Evolutionary conservation across 495 filamentous ascomycete genomes (phyloP), one percentile per base, ranked within the genome.

Genomic region (Penicillium psychrofluorescens): DNA sequence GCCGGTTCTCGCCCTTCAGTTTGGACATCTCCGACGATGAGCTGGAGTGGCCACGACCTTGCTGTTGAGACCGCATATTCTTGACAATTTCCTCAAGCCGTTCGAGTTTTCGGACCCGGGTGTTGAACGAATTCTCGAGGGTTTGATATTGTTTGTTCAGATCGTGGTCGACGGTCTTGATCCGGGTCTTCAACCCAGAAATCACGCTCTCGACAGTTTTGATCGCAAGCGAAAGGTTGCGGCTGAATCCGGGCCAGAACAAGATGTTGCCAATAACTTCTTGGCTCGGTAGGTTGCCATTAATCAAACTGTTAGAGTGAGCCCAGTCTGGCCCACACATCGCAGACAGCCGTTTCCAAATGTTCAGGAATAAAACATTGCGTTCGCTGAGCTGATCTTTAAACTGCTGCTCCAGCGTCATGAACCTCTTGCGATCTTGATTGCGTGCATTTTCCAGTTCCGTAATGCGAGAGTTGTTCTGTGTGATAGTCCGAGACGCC

Each of bases 251-350:
- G 2, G 86, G 80, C 44, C 95, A 79, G 53, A 77, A 79, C 56
- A 86, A 78, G 16, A 81, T 86, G 31, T 83, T 80, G 29, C 72
- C 66, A 42, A 95, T 81, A 35, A 88, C 78, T 51, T 95, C 90
- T 38, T 92, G 68, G 30, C 82, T 85, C 0, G 88, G 86, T 7
- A 90, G 68, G 41, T 90, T 85, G 38, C 88, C 88, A 48, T 91
- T 88, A 58, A 96, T 87, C 34, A 94, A 78, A 47, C 82, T 85
- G 53, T 97, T 90, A 48, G 86, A 81, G 50, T 95, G 85, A 0
- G 85, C 80, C 92, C 92, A 98, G 56, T 97, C 92, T 0, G 77
- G 72, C 28, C 92, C 92, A 52, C 94, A 97, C 41, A 96, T 81
- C 8, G 81, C 68, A 2, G 85, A 86, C 11, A 98, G 74, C 27